phyloP scores from a whole-genome alignment of 2,329 filamentous ascomycete genomes.

The Scedosporium minutisporum region DNA sequence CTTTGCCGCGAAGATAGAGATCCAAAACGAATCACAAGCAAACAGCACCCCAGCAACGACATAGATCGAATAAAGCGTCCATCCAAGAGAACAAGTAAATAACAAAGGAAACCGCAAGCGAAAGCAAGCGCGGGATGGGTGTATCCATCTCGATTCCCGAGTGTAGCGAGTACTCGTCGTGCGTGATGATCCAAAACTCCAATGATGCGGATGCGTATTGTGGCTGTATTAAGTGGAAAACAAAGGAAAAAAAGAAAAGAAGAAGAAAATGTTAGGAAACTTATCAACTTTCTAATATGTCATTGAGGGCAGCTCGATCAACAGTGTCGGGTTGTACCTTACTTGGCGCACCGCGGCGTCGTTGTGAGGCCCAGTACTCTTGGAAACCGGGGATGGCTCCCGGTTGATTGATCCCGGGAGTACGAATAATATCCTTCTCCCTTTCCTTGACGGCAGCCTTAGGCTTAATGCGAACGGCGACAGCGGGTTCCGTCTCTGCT shows the following conservation, averaged over 20 bases:
- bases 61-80: background rate
- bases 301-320: conserved; percentile 50
- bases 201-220: background rate
- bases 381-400: conserved; percentile 66
- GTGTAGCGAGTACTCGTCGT: background rate
- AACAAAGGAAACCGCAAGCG: background rate
- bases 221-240: background rate
- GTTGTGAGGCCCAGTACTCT: conserved; percentile 40
- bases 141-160: background rate
- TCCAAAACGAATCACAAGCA: background rate
- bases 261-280: background rate
- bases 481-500: background rate
- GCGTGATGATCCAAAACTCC: background rate
- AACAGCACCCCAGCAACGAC: background rate
- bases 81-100: background rate
- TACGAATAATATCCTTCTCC: conserved; percentile 30
- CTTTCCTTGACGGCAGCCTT: background rate
- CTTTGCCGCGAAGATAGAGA: background rate
- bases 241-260: background rate
- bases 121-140: background rate
- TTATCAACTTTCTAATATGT: conserved; percentile 37
- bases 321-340: conserved; percentile 48
- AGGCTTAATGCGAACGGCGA: background rate
- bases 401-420: conserved; percentile 69
- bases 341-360: conserved; percentile 41